Base-by-base conservation (phyloP, 2,329 filamentous ascomycete species). In the Aspergillus sp. region DNA sequence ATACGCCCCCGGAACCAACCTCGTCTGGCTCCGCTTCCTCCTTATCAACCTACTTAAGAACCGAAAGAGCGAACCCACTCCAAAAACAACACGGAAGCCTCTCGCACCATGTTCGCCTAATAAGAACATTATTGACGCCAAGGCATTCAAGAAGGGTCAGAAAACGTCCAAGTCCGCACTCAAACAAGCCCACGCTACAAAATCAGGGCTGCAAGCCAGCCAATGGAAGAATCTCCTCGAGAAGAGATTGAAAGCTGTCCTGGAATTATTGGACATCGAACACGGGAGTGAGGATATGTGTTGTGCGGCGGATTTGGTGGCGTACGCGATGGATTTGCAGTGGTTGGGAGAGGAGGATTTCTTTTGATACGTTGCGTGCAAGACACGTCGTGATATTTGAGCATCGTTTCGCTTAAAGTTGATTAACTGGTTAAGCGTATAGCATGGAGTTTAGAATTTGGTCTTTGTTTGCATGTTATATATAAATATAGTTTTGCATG, bases 11-110 rank as follows among this genome's bases (percentile, higher is more conserved):
- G 70, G 73, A 46, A 82, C 81, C 2, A 85, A 84, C 53, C 67
- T 82, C 9, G 68, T 83, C 9, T 85, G 81, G 81, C 63, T 82
- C 26, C 74, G 80, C 43, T 82, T 81, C 57, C 63, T 85, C 4
- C 69, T 83, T 8, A 71, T 74, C 48, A 76, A 76, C 52, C 68
- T 85, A 1, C 62, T 82, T 27, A 68, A 65, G 33, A 68, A 68
- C 35, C 52, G 56, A 36, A 62, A 61, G 40, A 44, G 53, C 1
- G 57, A 62, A 42, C 4, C 49, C n/a, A 6, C 35, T 1, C 36
- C 44, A 3, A 42, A 47, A 32, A 44, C 49, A 39, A 29, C 39
- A 34, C 50, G 67, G 32, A 54, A 57, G 19, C 60, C 67, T 26
- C 60, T 70, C 19, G 56, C 59, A 1, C 49, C 61, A 7, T 59